Base-by-base conservation (phyloP, 495 filamentous ascomycete species). In the Neurospora sp. region DNA sequence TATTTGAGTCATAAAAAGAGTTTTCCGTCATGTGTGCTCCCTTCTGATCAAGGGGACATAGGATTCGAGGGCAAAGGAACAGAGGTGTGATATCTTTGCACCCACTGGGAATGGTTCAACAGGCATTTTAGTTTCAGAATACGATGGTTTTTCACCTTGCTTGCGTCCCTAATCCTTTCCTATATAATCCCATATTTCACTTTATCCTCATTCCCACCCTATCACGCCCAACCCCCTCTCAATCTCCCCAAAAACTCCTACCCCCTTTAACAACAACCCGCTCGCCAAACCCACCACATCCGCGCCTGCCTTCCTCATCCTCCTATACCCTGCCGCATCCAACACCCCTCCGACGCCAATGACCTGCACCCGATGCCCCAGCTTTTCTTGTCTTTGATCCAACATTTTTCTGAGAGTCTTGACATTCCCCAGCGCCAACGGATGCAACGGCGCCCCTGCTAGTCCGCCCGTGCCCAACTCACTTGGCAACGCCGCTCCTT, bases 391-490 rank as follows among this genome's bases (percentile, higher is more conserved):
- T 3, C 47, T 39, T 70, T 80, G 80, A 75, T 89, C 86, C 39
- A 93, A 75, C 84, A 90, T 74, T 68, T 75, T 74, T 22, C 89
- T 78, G 22, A 93, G 80, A 8, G 87, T 89, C 47, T 78, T 79
- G 31, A 93, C 91, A 75, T 93, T 93, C 14, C 91, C 91, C 38
- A 93, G 77, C n/a, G 91, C 90, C 2, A 93, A 82, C 5, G 91
- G 89, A 80, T 93, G 91, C 70, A 93, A 77, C 68, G 89, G 85
- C 40, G 88, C 83, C 0, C 91, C 91, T 0, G 88, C 91, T 75
- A 93, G 79, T 0, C 91, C 91, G 0, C 91, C 91, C 7, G 92
- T 83, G 0, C 90, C 90, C 0, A 75, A 77, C 1, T 84, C 86
- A 1, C 81, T 83, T 41, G 69, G 4, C 16, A 39, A 20, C 22